Conservation (phyloP, 2,329 filamentous ascomycete genomes). For the Myriangium duriaei region DNA sequence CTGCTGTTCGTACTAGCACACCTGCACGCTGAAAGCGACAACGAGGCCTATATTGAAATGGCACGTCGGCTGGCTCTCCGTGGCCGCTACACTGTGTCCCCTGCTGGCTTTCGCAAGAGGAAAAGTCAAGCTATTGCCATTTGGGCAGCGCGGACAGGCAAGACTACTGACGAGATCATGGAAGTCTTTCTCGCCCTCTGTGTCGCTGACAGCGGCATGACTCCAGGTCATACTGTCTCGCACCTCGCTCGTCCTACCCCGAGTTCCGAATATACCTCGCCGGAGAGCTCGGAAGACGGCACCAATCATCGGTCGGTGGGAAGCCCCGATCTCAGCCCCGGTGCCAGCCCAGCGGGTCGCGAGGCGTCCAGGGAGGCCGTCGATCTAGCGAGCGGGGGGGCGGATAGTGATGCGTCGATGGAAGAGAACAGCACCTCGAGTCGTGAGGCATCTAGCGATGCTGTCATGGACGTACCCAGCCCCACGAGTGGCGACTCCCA, state of each 20-base stretch:
- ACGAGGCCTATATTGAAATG: background rate
- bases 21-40: background rate
- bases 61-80: background rate
- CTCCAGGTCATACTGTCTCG: background rate
- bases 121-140: background rate
- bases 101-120: background rate
- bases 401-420: background rate
- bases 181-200: background rate
- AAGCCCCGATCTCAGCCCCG: too few relatives aligned
- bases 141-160: background rate
- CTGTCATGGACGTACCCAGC: background rate
- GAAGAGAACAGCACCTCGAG: background rate
- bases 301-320: too few relatives aligned
- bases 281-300: background rate
- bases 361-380: background rate
- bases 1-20: background rate
- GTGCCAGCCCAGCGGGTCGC: background rate
- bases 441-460: background rate
- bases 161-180: background rate
- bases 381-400: too few relatives aligned
- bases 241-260: background rate
- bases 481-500: background rate
- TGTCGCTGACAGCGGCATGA: background rate
- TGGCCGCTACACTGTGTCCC: background rate
- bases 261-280: background rate